phyloP scores from a whole-genome alignment of 1,139 yeast species.

The Suhomyces wounanorum region DNA sequence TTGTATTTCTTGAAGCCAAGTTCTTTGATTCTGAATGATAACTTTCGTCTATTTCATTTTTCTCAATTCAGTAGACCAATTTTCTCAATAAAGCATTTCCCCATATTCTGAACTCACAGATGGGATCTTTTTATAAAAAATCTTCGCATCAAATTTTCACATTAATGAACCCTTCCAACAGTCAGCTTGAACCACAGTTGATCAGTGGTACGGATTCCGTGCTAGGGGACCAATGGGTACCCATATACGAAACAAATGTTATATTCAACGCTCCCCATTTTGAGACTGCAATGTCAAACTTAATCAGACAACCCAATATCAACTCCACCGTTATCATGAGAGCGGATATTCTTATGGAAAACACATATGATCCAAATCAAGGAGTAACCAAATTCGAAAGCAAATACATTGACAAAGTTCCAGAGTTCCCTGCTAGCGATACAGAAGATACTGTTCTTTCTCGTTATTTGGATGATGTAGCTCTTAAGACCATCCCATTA shows the following conservation, averaged over 20 bases:
- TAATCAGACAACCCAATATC: slow-evolving; percentile 84
- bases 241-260: slow-evolving; percentile 49
- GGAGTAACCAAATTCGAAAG: slow-evolving; percentile 40
- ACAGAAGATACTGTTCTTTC: slow-evolving; percentile 40
- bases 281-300: slow-evolving; percentile 74
- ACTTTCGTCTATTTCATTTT: too few species aligned
- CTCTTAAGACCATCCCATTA: slow-evolving; percentile 50
- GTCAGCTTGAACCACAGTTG: slow-evolving; percentile 3
- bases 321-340: slow-evolving; percentile 89
- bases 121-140: not conserved
- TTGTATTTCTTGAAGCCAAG: too few species aligned
- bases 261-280: slow-evolving; percentile 57
- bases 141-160: slow-evolving; percentile 2
- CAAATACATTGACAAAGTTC: slow-evolving; percentile 35
- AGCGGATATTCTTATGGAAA: slow-evolving; percentile 76
- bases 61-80: too few species aligned
- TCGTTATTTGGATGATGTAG: slow-evolving; percentile 57
- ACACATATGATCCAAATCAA: slow-evolving; percentile 38
- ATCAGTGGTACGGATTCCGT: slow-evolving; percentile 31
- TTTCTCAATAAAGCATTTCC: too few species aligned
- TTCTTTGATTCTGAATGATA: too few species aligned
- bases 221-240: slow-evolving; percentile 69
- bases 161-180: not conserved
- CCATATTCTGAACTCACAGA: not conserved
- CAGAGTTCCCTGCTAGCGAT: slow-evolving; percentile 31